Conservation (phyloP, 352 stramenopile species). For the Thraustochytrium striatum region DNA sequence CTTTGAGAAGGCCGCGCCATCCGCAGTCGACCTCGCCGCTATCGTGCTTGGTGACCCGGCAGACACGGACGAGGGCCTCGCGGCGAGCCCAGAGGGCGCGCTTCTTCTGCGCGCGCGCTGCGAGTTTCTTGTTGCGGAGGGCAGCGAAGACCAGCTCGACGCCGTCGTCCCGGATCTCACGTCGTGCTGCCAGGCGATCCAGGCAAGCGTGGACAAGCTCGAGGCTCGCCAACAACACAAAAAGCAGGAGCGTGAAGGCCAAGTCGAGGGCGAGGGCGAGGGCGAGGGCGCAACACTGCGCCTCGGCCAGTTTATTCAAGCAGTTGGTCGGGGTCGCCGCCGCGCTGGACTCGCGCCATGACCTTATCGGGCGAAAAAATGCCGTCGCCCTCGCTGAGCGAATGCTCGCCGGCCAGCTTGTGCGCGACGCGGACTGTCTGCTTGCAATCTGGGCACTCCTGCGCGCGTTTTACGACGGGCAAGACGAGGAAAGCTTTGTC, state of each 20-base stretch:
- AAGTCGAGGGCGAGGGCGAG: background rate
- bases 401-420: background rate
- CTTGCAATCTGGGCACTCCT: slow-evolving; percentile 2
- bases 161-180: slow-evolving; percentile 20
- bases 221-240: no score
- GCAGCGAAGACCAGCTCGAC: slow-evolving; percentile 4
- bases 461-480: slow-evolving; percentile 9
- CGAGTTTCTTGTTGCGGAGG: background rate
- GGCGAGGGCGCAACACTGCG: background rate
- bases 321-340: background rate
- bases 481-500: slow-evolving; percentile 1
- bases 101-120: background rate
- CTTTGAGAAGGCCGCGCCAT: background rate
- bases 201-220: no score
- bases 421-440: background rate
- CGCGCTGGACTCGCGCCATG: slow-evolving; percentile 1
- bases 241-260: background rate
- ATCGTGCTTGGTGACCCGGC: background rate
- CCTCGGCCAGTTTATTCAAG: slow-evolving; percentile 8
- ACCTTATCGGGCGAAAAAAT: slow-evolving; percentile 7
- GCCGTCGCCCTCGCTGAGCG: background rate
- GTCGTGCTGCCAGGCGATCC: slow-evolving; percentile 8
- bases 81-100: background rate
- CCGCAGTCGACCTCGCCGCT: background rate
- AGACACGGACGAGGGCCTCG: background rate